These are phyloP conservation scores for Lachancea cidri DNA, from an alignment of 805 yeast species.

Conservation along the genomic window DNA sequence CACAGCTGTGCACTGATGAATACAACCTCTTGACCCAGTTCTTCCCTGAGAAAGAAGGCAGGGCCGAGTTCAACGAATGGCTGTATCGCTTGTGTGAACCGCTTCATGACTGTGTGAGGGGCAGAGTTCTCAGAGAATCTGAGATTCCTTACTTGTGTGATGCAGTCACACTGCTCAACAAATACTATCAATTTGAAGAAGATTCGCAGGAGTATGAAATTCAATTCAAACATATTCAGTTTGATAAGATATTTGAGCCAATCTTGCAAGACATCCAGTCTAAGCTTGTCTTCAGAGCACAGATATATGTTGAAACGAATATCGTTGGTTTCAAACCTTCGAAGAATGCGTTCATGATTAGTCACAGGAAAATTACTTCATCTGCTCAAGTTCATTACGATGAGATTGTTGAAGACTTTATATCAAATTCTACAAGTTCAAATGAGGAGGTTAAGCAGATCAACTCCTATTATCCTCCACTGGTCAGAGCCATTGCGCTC, in stretches of 20 bases:
- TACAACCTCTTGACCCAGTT: conserved; percentile 49
- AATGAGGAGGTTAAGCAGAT: conserved; percentile 12
- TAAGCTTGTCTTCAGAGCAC: conserved; percentile 73
- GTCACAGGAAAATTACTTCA: conserved; percentile 34
- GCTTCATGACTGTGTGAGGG: conserved; percentile 63
- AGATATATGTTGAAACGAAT: conserved; percentile 62
- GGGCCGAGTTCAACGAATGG: conserved; percentile 46
- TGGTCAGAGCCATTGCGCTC: conserved; percentile 60
- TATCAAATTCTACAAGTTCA: conserved; percentile 2
- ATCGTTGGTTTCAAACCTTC: conserved; percentile 63
- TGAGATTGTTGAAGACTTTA: conserved; percentile 12
- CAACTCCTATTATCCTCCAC: conserved; percentile 61
- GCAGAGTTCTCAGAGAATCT: conserved; percentile 62
- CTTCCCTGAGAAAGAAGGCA: conserved; percentile 40
- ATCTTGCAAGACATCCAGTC: conserved; percentile 73
- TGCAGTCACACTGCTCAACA: conserved; percentile 61
- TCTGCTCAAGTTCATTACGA: conserved; percentile 11
- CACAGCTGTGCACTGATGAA: conserved; percentile 58
- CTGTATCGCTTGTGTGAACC: conserved; percentile 68
- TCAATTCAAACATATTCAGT: conserved; percentile 36
- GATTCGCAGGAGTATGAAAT: conserved; percentile 25
- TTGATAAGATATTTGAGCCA: conserved; percentile 62
- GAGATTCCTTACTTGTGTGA: conserved; percentile 70
- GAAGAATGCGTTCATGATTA: conserved; percentile 61
- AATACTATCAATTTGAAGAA: conserved; percentile 63